Conservation (phyloP, 306 rosid species). For the Canavalia gladiata region DNA sequence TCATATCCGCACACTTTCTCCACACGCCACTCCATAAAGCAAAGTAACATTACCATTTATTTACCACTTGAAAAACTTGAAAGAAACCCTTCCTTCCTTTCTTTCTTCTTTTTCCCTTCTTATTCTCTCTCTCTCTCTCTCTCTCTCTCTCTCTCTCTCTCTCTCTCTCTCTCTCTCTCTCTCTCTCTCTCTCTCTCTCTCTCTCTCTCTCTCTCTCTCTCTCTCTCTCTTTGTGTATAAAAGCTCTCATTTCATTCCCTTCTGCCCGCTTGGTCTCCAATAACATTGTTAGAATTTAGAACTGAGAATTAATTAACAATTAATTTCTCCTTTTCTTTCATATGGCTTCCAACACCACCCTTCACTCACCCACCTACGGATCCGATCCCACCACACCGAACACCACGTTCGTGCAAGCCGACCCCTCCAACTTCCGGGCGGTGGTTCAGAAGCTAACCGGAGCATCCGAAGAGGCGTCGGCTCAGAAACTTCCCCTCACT, state of each 20-base stretch:
- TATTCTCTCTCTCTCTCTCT: too few relatives aligned
- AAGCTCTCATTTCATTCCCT: conserved; percentile 6
- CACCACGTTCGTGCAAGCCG: conserved; percentile 91
- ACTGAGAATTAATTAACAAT: too few relatives aligned
- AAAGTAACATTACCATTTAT: neutral
- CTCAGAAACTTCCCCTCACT: conserved; percentile 71
- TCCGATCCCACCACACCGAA: conserved; percentile 71
- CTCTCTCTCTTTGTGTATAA: too few relatives aligned
- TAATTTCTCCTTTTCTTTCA: neutral
- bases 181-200: too few relatives aligned
- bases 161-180: too few relatives aligned
- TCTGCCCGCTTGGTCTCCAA: conserved; percentile 55
- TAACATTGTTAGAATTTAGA: neutral
- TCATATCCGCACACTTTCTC: conserved; percentile 10
- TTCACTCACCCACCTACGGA: conserved; percentile 56
- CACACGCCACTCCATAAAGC: conserved; percentile 53
- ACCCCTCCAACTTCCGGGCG: conserved; percentile 79
- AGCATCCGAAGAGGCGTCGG: conserved; percentile 71
- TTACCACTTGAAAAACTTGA: neutral
- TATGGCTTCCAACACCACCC: conserved; percentile 52
- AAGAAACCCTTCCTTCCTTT: neutral
- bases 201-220: too few relatives aligned
- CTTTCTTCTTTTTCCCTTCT: too few relatives aligned
- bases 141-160: too few relatives aligned
- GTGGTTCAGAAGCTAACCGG: conserved; percentile 91